A percentile compares a stretch with the other conserved stretches of the same genome.
These are phyloP conservation scores for Haplosporangium gracile DNA, from an alignment of 192 early-diverging fungal genomes.

Conservation along the genomic window DNA sequence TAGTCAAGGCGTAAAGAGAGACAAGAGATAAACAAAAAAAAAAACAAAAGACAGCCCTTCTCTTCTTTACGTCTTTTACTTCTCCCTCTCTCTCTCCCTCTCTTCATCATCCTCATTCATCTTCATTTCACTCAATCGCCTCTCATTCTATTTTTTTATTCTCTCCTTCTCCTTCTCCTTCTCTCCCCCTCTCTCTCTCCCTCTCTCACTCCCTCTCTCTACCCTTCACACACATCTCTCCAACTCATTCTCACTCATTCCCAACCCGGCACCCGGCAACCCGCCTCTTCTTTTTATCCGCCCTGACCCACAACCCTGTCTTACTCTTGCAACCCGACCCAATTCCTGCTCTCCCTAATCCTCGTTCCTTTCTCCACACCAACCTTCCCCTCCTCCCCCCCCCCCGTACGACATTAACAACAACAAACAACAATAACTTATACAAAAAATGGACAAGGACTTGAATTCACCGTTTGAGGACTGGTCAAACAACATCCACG, in stretches of 20 bases:
- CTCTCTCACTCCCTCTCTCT: not conserved
- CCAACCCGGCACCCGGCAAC: not conserved
- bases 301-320: no score
- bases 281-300: not conserved
- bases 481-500: conserved; percentile 51
- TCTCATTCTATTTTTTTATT: not conserved
- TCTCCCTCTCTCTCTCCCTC: not conserved
- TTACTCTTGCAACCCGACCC: no score
- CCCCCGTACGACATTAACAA: not conserved
- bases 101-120: conserved; percentile 4
- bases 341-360: not conserved
- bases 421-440: not conserved
- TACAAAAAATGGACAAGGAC: conserved; percentile 20
- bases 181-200: not conserved
- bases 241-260: not conserved
- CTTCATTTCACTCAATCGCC: not conserved
- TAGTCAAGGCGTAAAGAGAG: no score
- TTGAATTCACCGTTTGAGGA: conserved; percentile 45
- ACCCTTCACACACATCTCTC: not conserved
- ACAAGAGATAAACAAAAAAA: not conserved
- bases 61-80: not conserved
- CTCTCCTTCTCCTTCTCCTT: not conserved
- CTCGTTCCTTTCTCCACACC: not conserved
- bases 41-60: not conserved
- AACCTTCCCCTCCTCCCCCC: not conserved